Conservation (phyloP, 208 protist genomes). For the Leishmania guyanensis region DNA sequence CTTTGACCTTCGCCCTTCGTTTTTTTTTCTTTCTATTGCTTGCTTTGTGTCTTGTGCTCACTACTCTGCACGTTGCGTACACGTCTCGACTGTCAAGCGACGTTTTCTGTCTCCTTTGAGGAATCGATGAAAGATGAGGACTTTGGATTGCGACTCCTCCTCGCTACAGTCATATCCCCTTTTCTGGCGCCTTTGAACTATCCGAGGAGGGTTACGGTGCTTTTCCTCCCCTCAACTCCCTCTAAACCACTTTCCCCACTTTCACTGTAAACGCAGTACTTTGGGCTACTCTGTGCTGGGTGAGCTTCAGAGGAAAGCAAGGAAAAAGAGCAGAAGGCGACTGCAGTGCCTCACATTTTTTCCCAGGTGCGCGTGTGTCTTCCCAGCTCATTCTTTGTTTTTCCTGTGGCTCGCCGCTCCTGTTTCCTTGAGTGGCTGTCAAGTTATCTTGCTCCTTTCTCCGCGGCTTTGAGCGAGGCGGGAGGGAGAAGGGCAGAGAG, state of each 20-base stretch:
- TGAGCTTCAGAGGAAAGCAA: background rate
- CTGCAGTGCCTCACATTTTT: background rate
- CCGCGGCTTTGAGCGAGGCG: background rate
- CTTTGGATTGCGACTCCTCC: background rate
- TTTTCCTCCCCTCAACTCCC: background rate
- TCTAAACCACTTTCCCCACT: background rate
- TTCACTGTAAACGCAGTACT: background rate
- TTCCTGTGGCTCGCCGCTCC: background rate
- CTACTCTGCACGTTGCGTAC: background rate
- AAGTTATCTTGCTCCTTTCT: background rate
- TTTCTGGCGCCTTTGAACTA: background rate
- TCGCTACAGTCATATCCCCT: background rate
- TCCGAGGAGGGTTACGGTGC: background rate
- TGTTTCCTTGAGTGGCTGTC: background rate
- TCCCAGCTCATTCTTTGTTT: background rate
- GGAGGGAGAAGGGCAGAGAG: background rate
- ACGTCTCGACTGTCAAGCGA: background rate
- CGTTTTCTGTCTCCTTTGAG: slow-evolving; percentile 5
- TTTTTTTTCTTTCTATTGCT: background rate
- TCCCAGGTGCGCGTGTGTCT: slow-evolving; percentile 3
- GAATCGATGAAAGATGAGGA: background rate
- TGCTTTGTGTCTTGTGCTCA: background rate
- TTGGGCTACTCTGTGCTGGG: background rate
- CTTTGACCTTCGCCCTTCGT: background rate
- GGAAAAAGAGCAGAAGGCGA: background rate